These are phyloP conservation scores for Saccharomycopsis selenospora DNA, from an alignment of 805 yeast species.

Conservation along the genomic window DNA sequence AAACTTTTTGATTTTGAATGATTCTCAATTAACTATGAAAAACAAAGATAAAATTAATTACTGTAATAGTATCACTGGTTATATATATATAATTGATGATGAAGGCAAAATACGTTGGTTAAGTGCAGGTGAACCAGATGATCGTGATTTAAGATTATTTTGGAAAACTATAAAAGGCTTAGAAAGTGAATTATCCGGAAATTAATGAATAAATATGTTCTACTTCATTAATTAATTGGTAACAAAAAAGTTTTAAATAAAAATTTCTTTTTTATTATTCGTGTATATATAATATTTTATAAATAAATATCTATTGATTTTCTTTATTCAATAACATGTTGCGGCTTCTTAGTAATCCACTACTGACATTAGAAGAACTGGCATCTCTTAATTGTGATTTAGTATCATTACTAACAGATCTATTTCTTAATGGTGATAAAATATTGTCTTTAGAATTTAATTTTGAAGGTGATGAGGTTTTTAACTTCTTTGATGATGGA, in stretches of 20 bases:
- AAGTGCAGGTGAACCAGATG: conserved; percentile 71
- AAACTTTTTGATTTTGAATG: conserved; percentile 57
- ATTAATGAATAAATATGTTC: neutral
- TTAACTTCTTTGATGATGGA: neutral
- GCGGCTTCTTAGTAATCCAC: neutral
- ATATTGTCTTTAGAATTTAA: neutral
- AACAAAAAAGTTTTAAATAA: no score
- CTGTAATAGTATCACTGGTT: conserved; percentile 77
- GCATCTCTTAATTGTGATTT: neutral
- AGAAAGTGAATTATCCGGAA: conserved; percentile 35
- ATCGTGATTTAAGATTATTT: conserved; percentile 53
- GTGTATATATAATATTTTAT: no score
- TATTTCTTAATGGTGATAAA: neutral
- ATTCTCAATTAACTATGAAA: conserved; percentile 48
- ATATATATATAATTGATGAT: conserved; percentile 69
- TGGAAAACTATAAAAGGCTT: conserved; percentile 63
- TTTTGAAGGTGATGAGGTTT: neutral
- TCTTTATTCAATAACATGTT: conserved; percentile 1
- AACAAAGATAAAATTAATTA: conserved; percentile 54
- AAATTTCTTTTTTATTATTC: neutral
- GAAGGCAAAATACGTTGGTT: conserved; percentile 83
- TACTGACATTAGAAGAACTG: neutral
- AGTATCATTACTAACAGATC: neutral
- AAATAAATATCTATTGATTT: neutral
- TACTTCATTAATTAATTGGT: no score